These are phyloP conservation scores for Ajuga chamaepitys DNA, from an alignment of 257 asterid genomes.

Conservation along the genomic window DNA sequence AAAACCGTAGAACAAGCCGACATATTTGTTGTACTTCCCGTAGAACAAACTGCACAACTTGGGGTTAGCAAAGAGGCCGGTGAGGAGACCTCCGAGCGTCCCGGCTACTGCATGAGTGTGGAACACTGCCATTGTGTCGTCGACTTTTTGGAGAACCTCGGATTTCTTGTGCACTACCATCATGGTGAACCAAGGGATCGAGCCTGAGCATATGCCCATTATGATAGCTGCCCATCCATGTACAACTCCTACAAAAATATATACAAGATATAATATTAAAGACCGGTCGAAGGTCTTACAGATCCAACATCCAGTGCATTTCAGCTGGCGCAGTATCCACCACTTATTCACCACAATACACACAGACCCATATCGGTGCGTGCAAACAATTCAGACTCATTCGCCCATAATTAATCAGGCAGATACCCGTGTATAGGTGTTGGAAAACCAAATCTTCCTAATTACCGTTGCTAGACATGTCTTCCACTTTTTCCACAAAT, in stretches of 20 bases:
- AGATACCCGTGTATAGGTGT: no score
- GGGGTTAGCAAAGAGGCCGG: constrained; percentile 60
- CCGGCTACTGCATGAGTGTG: constrained; percentile 80
- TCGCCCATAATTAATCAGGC: no score
- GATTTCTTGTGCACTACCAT: constrained; percentile 76
- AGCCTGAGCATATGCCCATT: constrained; percentile 74
- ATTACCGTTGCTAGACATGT: no score
- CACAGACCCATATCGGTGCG: no score
- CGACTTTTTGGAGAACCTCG: constrained; percentile 59
- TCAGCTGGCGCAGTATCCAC: no score
- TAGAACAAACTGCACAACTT: constrained; percentile 46
- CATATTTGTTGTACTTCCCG: constrained; percentile 17
- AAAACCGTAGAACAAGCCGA: constrained; percentile 34
- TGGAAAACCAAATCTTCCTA: no score
- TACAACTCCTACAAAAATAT: constrained; percentile 39
- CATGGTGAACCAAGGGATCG: constrained; percentile 75
- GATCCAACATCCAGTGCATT: no score
- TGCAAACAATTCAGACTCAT: no score
- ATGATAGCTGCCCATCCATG: constrained; percentile 77
- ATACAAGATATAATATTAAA: no score
- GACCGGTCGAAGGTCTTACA: no score
- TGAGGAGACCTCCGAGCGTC: constrained; percentile 56
- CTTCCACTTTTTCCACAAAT: no score
- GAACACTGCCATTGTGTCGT: constrained; percentile 75
- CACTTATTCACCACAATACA: no score